These are phyloP conservation scores for Diaporthe nobilis DNA, from an alignment of 2,329 filamentous ascomycete species.

Conservation along the genomic window DNA sequence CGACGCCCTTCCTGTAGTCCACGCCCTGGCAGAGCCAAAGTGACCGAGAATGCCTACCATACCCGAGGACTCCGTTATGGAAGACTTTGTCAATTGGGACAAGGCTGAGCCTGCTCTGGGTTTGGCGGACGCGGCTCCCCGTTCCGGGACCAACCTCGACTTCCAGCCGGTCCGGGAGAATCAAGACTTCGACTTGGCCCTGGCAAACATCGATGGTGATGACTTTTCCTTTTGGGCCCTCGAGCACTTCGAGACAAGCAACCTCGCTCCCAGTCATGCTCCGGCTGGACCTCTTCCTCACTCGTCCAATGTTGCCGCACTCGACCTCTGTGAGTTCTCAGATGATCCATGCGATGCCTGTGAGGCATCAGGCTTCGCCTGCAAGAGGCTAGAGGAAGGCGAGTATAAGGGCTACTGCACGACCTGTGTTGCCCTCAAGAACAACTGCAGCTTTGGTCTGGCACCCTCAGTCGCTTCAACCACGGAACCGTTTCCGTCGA, in stretches of 20 bases:
- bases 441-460: conserved; percentile 70
- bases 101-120: conserved; percentile 56
- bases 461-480: conserved; percentile 52
- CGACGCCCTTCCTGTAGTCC: conserved; percentile 38
- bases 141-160: conserved; percentile 54
- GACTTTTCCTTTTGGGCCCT: conserved; percentile 73
- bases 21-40: conserved; percentile 32
- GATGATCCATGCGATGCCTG: conserved; percentile 67
- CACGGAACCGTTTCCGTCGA: conserved; percentile 58
- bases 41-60: conserved; percentile 42
- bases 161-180: conserved; percentile 42
- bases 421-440: conserved; percentile 71
- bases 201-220: conserved; percentile 70
- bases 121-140: conserved; percentile 47
- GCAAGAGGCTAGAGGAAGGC: conserved; percentile 73
- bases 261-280: conserved; percentile 47
- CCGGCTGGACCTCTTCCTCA: conserved; percentile 33
- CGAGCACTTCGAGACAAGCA: conserved; percentile 67
- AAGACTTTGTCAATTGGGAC: conserved; percentile 77
- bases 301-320: conserved; percentile 42
- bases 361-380: conserved; percentile 66
- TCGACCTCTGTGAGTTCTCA: conserved; percentile 59
- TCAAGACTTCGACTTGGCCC: conserved; percentile 65
- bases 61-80: conserved; percentile 54
- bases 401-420: conserved; percentile 73